phyloP scores from a whole-genome alignment of 2,329 filamentous ascomycete species.

The Domatiomyces globalis region DNA sequence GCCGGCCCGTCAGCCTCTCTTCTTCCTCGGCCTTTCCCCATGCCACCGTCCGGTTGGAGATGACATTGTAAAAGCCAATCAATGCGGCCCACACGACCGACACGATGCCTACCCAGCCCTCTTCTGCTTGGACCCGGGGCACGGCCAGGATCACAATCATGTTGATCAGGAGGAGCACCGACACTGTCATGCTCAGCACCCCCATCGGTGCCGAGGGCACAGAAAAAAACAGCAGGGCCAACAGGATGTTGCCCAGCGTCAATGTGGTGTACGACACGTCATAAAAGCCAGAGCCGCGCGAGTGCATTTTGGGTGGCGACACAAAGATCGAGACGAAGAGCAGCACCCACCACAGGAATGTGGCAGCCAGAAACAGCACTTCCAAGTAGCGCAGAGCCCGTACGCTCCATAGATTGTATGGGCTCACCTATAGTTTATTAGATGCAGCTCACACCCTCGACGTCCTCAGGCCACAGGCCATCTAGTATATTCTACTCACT shows the following conservation, averaged over 20 bases:
- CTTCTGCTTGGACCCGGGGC: constrained; percentile 59
- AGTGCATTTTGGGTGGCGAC: constrained; percentile 73
- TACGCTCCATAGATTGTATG: constrained; percentile 90
- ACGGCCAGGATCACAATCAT: constrained; percentile 69
- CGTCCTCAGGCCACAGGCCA: background rate
- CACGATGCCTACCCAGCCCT: constrained; percentile 80
- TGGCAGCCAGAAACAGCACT: constrained; percentile 57
- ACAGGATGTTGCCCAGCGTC: constrained; percentile 59
- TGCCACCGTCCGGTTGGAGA: constrained; percentile 67
- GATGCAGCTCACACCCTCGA: background rate
- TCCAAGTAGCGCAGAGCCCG: constrained; percentile 66
- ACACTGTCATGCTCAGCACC: constrained; percentile 54
- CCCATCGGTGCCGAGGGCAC: constrained; percentile 68
- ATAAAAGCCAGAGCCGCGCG: constrained; percentile 82
- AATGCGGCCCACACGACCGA: constrained; percentile 72
- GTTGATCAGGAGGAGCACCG: constrained; percentile 55
- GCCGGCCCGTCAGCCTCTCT: constrained; percentile 74
- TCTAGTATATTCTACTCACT: constrained; percentile 35
- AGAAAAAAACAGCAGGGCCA: constrained; percentile 73
- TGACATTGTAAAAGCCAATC: constrained; percentile 63
- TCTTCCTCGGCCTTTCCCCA: constrained; percentile 93
- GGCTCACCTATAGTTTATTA: constrained; percentile 43
- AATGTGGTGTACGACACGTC: constrained; percentile 72
- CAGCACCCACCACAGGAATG: constrained; percentile 84
- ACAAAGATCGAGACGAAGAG: constrained; percentile 82